Base-by-base conservation (phyloP, 768 basidiomycete genomes). In the Lactarius indigo region DNA sequence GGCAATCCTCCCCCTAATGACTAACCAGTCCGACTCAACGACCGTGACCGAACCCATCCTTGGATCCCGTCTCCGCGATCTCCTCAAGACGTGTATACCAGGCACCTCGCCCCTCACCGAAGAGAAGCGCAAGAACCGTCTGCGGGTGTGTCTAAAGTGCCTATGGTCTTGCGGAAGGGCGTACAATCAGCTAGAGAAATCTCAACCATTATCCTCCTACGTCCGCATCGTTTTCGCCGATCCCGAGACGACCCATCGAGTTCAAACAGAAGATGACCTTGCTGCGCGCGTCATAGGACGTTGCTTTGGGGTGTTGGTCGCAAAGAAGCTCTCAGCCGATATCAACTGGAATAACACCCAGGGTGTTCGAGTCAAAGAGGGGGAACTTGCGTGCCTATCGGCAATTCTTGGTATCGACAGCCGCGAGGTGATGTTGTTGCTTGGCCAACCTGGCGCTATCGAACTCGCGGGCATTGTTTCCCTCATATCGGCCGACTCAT, bases 101-200 rank as follows among this genome's bases (percentile, higher is more conserved):
- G 61, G 52, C 0, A n/a, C 28, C 18, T 63, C 61, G 23, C 61
- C 54, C 12, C 52, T 63, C 10, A 52, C 55, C 5, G 61, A 55
- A 4, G 52, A 35, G 12, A 12, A 12, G 28, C 61, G 61, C 17
- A 63, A 37, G 26, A 54, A 23, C n/a, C 52, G 54, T 15, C 39
- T 63, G 9, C 61, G 30, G 20, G 39, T 30, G 39, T 30, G 52
- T 63, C 12, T 63, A 26, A 54, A 41, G 54, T 41, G 28, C 18
- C 28, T 56, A 23, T 63, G 61, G 61, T 56, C 55, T 54, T 63
- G 52, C 28, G 54, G 31, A 54, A 42, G 54, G 30, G 61, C 18
- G 18, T 63, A 56, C 55, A 39, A 55, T 30, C 61, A 37, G n/a
- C 31, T 33, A 20, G 10, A n/a, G 31, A 31, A 33, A 31, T 28